A percentile compares a stretch with the other conserved stretches of the same genome.
Evolutionary conservation across 192 early-diverging fungal species (phyloP).

Genomic region (Coemansia guatemalensis): DNA sequence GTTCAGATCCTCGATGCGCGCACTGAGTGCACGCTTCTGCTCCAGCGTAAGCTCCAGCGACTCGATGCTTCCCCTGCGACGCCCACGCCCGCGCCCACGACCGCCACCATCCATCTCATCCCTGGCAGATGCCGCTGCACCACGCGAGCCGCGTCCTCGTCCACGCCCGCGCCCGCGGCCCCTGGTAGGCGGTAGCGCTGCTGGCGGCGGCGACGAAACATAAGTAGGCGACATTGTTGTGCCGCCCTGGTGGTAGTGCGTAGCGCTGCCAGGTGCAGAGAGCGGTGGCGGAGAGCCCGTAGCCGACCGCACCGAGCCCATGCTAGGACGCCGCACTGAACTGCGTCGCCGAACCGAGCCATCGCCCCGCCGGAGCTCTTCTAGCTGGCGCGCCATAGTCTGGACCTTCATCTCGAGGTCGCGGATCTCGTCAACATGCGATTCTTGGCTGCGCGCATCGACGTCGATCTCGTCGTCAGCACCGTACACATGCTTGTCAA

Average conservation of each 20-base stretch:
- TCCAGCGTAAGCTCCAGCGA: constrained; percentile 70
- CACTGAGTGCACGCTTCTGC: constrained; percentile 81
- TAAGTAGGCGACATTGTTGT: constrained; percentile 24
- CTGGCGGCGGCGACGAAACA: constrained; percentile 31
- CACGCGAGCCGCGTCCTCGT: constrained; percentile 44
- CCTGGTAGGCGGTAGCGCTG: constrained; percentile 6
- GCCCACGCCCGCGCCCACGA: constrained; percentile 38
- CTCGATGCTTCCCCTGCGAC: constrained; percentile 48
- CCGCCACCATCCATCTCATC: constrained; percentile 20
- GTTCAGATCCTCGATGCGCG: constrained; percentile 39
- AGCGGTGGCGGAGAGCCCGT: constrained; percentile 42
- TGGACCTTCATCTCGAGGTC: constrained; percentile 51
- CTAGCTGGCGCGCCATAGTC: constrained; percentile 51
- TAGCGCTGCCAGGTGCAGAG: constrained; percentile 26
- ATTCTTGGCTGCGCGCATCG: constrained; percentile 36
- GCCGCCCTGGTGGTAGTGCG: constrained; percentile 24
- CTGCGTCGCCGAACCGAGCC: constrained; percentile 30
- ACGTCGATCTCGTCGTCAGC: constrained; percentile 47
- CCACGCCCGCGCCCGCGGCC: constrained; percentile 36
- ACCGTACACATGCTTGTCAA: constrained; percentile 51
- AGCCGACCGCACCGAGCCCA: constrained; percentile 46
- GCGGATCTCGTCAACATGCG: constrained; percentile 44
- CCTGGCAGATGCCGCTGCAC: constrained; percentile 29
- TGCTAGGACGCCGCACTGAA: constrained; percentile 46
- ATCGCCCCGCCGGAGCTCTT: constrained; percentile 45